phyloP scores from a whole-genome alignment of 257 asterid species.

The Solanum verrucosum region DNA sequence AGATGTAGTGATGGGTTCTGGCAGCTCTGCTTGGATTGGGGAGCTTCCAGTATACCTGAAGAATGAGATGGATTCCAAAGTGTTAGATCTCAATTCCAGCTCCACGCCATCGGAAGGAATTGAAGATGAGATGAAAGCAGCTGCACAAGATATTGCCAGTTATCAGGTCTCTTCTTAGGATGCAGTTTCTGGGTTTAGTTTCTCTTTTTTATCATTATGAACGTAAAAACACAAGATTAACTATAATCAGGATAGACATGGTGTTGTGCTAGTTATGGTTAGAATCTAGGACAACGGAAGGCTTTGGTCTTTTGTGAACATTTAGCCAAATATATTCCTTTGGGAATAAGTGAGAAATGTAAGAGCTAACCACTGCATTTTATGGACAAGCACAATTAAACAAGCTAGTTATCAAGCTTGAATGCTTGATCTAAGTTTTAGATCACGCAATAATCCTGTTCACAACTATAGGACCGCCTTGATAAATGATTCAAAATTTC shows the following conservation, averaged over 20 bases:
- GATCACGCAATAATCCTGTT: background rate
- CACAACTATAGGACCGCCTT: background rate
- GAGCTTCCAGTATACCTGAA: slow-evolving; percentile 50
- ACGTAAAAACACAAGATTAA: background rate
- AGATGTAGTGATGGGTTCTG: slow-evolving; percentile 35
- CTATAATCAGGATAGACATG: background rate
- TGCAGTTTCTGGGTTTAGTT: background rate
- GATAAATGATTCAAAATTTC: background rate
- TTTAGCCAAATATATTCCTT: background rate
- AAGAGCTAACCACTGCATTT: background rate
- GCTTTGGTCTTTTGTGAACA: background rate
- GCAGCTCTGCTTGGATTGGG: slow-evolving; percentile 53
- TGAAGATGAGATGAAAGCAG: slow-evolving; percentile 44
- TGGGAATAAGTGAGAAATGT: background rate
- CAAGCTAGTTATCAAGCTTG: background rate
- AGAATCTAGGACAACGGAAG: background rate
- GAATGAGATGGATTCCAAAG: slow-evolving; percentile 15
- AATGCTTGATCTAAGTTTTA: background rate
- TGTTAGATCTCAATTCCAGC: slow-evolving; percentile 24
- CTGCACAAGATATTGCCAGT: slow-evolving; percentile 68
- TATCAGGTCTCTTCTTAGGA: slow-evolving; percentile 55
- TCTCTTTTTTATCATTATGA: background rate
- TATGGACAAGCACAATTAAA: background rate
- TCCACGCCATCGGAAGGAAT: slow-evolving; percentile 22
- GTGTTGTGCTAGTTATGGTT: background rate